Percentiles rank a stretch among this genome's conserved stretches.
These are phyloP conservation scores for Zoysia matrella DNA, from an alignment of 202 grass and related monocot genomes.

Conservation along the genomic window DNA sequence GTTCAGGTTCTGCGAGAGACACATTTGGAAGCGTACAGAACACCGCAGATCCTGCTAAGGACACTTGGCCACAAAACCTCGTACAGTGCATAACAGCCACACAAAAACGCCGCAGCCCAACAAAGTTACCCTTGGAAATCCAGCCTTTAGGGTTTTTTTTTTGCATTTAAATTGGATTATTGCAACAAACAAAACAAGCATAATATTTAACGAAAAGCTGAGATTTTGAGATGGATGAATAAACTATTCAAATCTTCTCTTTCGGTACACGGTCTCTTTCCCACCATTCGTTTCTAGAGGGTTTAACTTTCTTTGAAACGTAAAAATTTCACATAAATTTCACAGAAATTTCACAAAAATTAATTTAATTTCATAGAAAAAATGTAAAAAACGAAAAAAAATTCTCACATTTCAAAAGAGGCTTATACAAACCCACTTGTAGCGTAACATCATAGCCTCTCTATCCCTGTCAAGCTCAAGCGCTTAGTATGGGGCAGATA, in stretches of 20 bases:
- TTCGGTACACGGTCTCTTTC: no score
- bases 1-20: not conserved
- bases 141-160: not conserved
- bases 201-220: not conserved
- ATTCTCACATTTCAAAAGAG: not conserved
- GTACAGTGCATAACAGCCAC: not conserved
- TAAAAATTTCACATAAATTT: no score
- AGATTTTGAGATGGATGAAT: not conserved
- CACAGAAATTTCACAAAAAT: not conserved
- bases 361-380: no score
- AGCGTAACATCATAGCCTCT: constrained; percentile 26
- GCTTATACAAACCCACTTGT: not conserved
- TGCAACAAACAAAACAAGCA: not conserved
- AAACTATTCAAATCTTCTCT: not conserved
- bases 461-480: constrained; percentile 32
- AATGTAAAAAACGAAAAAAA: not conserved
- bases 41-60: not conserved
- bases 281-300: no score
- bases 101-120: not conserved
- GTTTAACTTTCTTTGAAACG: no score
- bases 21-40: constrained; percentile 7
- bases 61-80: constrained; percentile 7
- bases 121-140: constrained; percentile 22
- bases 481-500: constrained; percentile 28
- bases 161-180: not conserved